Base-by-base conservation (phyloP, 2,329 filamentous ascomycete species). In the Sporothrix luriei region DNA sequence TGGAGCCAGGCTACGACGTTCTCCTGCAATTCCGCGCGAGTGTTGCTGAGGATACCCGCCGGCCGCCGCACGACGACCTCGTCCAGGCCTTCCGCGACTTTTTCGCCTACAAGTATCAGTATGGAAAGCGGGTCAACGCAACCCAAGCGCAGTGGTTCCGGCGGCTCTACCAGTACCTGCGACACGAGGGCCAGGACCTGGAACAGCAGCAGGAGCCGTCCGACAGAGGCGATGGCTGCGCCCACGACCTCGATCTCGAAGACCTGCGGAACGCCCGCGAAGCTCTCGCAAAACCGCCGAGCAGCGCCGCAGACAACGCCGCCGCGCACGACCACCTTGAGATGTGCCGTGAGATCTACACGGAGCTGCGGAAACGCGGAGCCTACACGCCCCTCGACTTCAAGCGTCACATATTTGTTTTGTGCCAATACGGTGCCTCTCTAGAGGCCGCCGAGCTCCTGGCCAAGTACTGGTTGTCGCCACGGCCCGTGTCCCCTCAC, bases 1-100 rank as follows among this genome's bases (percentile, higher is more conserved):
- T 89, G 71, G 91, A 88, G 75, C 90, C 87, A 0, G 93, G 93
- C 68, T 86, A 93, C 75, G 87, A 88, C 73, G 85, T 85, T 19
- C 87, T 97, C 80, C 85, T 91, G 75, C 85, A 91, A 70, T 85
- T 92, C 77, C 82, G 86, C 67, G 86, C 87, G 73, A 85, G 87
- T 71, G 81, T 89, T 73, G 83, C 85, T 66, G 85, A 91, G 69
- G 84, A 86, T 66, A 82, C 88, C 48, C 86, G 92, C 46, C 85
- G 87, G 11, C 93, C 92, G 19, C 78, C 86, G 0, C 80, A 83
- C 3, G 78, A 83, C n/a, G 87, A 91, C 46, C 81, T 97, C 2
- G 79, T 87, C 0, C 81, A 85, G 48, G 91, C 91, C 5, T 89
- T 91, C 78, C 83, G 81, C 69, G 80, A 83, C 11, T 89, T 94